Evolutionary conservation across 495 filamentous ascomycete genomes (phyloP), one percentile per base, ranked within the genome.

Genomic region (Penicillium canescens): DNA sequence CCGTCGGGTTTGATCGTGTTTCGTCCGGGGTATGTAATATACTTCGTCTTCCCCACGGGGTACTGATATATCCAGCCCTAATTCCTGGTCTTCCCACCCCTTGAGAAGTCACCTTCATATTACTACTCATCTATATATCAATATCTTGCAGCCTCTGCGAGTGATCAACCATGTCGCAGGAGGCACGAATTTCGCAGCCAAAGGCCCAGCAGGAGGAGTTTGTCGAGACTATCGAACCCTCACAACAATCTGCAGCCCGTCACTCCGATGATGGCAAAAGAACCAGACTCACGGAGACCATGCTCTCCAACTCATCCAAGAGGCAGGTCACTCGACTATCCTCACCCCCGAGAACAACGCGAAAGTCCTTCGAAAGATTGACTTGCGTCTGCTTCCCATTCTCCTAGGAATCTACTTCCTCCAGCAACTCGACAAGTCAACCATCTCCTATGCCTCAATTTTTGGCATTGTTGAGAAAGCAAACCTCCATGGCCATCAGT

Each of bases 351-450:
- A 79, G 56, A 82, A 84, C 50, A 83, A 84, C 60, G 73, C 68
- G 14, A 71, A 74, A 26, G 71, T 75, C 20, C 67, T 83, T 41
- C 67, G 72, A 20, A 77, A 78, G 61, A 85, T 85, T 40, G 82
- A 85, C 54, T 58, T 73, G 35, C 66, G 78, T 44, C 46, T 85
- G 4, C 74, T 85, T 55, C 82, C 82, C 3, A 74, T 78, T 44
- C 60, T 77, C 3, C 48, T 73, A 8, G 67, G 63, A 8, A 71
- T 75, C 42, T 77, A 75, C 58, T 73, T 73, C 44, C 61, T 85
- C 3, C 79, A 82, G 41, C 79, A 78, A 53, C 71, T 84, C 18
- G 82, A 85, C 67, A 84, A 84, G 52, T 79, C 79, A 3, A 81
- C 80, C 1, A 69, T 84, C 3, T 77, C 76, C 5, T 84, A 83